phyloP scores from a whole-genome alignment of 225 moss, liverwort and hornwort species.

The Pseudisothecium myosuroides region DNA sequence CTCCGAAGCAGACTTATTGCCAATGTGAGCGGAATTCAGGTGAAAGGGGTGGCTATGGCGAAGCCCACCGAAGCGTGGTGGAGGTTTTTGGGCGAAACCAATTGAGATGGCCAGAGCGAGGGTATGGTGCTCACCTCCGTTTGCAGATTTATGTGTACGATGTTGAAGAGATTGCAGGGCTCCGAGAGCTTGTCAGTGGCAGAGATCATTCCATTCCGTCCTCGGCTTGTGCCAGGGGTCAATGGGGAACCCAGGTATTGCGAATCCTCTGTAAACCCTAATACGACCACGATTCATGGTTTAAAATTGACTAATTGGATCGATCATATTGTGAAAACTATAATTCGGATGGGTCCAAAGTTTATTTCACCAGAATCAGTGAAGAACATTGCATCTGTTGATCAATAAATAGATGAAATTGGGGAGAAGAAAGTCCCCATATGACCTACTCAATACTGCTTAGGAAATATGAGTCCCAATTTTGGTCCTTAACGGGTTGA shows the following conservation, averaged over 20 bases:
- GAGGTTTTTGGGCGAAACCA: slow-evolving; percentile 1
- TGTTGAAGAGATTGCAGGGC: slow-evolving; percentile 36
- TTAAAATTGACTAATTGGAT: not conserved
- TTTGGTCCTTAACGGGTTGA: not conserved
- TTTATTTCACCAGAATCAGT: not conserved
- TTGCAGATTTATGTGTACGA: slow-evolving; percentile 50
- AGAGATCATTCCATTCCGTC: slow-evolving; percentile 37
- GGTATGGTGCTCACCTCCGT: slow-evolving; percentile 27
- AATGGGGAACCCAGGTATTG: slow-evolving; percentile 66
- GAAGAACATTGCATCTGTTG: not conserved
- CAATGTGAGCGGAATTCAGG: not conserved
- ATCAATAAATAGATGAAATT: not conserved
- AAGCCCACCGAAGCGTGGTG: not conserved
- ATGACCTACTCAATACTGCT: not conserved
- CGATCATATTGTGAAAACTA: not conserved
- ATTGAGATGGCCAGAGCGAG: slow-evolving; percentile 33
- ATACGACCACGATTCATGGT: not conserved
- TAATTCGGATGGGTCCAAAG: not conserved
- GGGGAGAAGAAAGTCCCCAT: not conserved
- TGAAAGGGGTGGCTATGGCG: not conserved
- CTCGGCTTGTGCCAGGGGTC: slow-evolving; percentile 37
- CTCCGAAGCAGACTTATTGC: not conserved
- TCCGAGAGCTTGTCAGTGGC: slow-evolving; percentile 44
- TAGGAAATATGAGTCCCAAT: not conserved
- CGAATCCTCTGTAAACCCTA: not conserved